A percentile compares a stretch with the other conserved stretches of the same genome.
Evolutionary conservation across 2,329 filamentous ascomycete species (phyloP).

Genomic region (Metarhizium anisopliae): DNA sequence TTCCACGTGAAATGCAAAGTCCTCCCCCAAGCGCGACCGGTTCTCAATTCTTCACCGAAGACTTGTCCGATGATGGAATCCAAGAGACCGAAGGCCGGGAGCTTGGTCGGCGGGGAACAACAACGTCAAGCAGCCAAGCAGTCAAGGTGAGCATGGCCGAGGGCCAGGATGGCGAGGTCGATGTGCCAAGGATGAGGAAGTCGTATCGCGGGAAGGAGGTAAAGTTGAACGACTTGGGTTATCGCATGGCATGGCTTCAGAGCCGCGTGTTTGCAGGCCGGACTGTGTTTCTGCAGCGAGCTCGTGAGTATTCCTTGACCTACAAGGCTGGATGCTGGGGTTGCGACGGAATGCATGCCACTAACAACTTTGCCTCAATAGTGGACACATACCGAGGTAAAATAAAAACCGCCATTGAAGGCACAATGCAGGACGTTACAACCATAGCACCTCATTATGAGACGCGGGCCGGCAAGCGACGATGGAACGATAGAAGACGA

Average conservation of each 20-base stretch:
- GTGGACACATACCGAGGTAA: constrained; percentile 94
- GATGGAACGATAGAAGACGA: constrained; percentile 53
- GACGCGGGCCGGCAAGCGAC: constrained; percentile 76
- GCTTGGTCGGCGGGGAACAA: constrained; percentile 25
- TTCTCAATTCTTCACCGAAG: constrained; percentile 65
- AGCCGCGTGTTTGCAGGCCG: constrained; percentile 82
- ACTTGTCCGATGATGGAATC: constrained; percentile 45
- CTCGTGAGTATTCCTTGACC: constrained; percentile 53
- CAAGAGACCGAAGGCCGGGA: constrained; percentile 41
- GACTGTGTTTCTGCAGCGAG: constrained; percentile 82
- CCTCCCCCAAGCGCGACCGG: constrained; percentile 69
- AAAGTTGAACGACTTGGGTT: constrained; percentile 86
- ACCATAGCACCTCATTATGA: constrained; percentile 78
- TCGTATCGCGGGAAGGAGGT: constrained; percentile 70
- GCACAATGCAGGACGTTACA: constrained; percentile 64
- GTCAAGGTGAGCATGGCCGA: constrained; percentile 57
- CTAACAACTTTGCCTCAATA: constrained; percentile 24
- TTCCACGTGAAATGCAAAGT: constrained; percentile 86
- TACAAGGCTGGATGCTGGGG: not conserved
- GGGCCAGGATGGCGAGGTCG: constrained; percentile 62
- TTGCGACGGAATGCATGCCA: not conserved
- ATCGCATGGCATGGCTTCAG: constrained; percentile 94
- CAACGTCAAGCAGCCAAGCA: constrained; percentile 27
- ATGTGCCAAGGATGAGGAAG: constrained; percentile 65
- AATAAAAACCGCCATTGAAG: constrained; percentile 74